Evolutionary conservation across 192 early-diverging fungal genomes (phyloP), one percentile per base, ranked within the genome.

Genomic region (Mortierella alpina): DNA sequence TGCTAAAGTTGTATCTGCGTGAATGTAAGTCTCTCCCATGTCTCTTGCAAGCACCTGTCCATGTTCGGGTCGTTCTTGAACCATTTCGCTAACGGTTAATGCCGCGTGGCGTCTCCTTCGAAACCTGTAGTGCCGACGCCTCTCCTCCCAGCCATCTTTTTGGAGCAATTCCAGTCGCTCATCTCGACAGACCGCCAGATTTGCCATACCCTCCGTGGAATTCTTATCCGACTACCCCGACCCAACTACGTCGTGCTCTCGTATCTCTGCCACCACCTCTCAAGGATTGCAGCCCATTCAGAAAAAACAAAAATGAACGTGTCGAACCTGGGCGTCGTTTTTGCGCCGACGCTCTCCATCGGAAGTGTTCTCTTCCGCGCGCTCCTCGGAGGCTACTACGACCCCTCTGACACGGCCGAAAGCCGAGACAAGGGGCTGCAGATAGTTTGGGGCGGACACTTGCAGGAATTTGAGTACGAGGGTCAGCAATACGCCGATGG

Each of bases 301-400:
- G 82, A 86, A 17, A 77, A 82, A 53, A 91, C 89, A 68, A 84
- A 86, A 52, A 91, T 91, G 90, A 88, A 83, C 40, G 80, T 85
- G 4, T 87, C 86, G 23, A 91, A 91, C 52, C 68, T 91, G 17
- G 90, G 84, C 4, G 77, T 91, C 2, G 87, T 91, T 9, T 91
- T 91, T 75, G 85, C 84, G n/a, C 90, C 90, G 6, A 90, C 85
- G 6, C 65, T 91, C 6, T 83, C 83, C 13, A 84, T 91, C 42
- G 84, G 86, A 13, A 84, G 85, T 62, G 64, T 84, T 17, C 59
- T 91, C 17, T 91, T 91, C 51, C 79, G 84, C 23, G 82, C 85
- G 5, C 84, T 91, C 58, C 73, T 89, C 4, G 84, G 83, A 23
- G 68, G 84, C 23, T 68, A 72, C 64, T 64, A 71, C 39, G 82